Evolutionary conservation across 73 alveolate genomes (phyloP).

Genomic region (Breviolum minutum): DNA sequence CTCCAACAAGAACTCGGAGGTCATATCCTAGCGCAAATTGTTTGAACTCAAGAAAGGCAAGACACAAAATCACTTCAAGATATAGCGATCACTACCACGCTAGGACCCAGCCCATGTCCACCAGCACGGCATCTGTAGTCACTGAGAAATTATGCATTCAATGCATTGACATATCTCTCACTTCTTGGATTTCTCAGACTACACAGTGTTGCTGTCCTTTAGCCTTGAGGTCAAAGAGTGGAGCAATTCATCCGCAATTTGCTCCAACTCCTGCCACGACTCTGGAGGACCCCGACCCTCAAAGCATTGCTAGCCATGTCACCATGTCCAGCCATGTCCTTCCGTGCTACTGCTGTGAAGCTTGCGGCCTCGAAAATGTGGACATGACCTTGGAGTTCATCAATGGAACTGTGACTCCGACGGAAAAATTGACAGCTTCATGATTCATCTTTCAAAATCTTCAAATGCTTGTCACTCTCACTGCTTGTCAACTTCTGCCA

Average conservation of each 20-base stretch:
- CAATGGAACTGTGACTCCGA: too few species aligned
- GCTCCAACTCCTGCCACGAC: slow-evolving; percentile 20
- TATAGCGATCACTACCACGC: background rate
- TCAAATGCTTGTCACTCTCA: background rate
- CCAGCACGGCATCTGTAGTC: too few species aligned
- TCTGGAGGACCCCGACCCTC: too few species aligned
- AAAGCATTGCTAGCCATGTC: too few species aligned
- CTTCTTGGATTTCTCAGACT: background rate
- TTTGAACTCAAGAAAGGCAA: too few species aligned
- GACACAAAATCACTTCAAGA: background rate
- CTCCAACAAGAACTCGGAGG: slow-evolving; percentile 5
- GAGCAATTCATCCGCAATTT: slow-evolving; percentile 36
- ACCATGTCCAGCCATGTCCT: background rate
- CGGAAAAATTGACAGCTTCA: background rate
- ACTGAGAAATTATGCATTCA: too few species aligned
- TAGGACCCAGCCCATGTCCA: background rate
- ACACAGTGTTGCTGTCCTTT: background rate
- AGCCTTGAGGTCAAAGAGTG: slow-evolving; percentile 26
- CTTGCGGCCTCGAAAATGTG: background rate
- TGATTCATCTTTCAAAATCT: too few species aligned
- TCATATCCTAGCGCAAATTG: background rate
- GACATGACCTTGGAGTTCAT: background rate
- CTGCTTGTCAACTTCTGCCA: background rate
- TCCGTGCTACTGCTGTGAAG: slow-evolving; percentile 22
- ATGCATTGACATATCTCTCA: background rate